Evolutionary conservation across 495 filamentous ascomycete genomes (phyloP), one percentile per base, ranked within the genome.

Genomic region (Letharia lupina): DNA sequence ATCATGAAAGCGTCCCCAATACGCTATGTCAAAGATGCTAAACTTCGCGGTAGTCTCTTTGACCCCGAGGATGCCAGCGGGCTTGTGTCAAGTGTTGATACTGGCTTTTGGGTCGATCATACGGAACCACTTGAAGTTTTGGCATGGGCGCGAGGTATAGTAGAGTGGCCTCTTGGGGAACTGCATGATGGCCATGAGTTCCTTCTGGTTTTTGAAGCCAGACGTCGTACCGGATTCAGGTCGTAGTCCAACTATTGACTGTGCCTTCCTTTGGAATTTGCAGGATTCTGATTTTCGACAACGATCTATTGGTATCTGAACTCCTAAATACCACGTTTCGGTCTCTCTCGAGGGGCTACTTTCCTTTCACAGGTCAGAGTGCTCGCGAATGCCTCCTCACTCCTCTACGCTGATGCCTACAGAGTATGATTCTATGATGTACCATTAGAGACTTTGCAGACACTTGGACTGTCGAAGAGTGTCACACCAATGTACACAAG

Each of bases 161-260:
- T 70, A 44, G 71, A 71, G 7, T 78, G 77, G 77, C 74, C 73
- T 63, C 67, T 78, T 33, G 73, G 77, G 33, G 71, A 76, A 62
- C 67, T 78, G 37, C 65, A 71, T 61, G 75, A 77, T 65, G 77
- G 76, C 11, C 64, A 73, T 70, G 75, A 76, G 61, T 76, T 76
- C 65, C 50, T 74, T 59, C 62, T 74, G 60, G 44, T 74, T 50
- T 61, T 74, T 39, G 58, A 68, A 70, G 67, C 31, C 11, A 71
- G 69, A 58, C 71, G 66, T 60, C 71, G 72, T 70, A 28, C 15
- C 35, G 56, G 66, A 68, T 61, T 40, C 7, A 65, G n/a, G n/a
- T 64, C 66, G 48, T 40, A 48, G 61, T 68, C 66, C 54, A 65
- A 28, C 23, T 28, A 28, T 28, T 28, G 23, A 28, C 23, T 28